Percentiles rank a stretch among this genome's conserved stretches.
phyloP scores from a whole-genome alignment of 2,329 filamentous ascomycete species.

The Cercospora canescens region DNA sequence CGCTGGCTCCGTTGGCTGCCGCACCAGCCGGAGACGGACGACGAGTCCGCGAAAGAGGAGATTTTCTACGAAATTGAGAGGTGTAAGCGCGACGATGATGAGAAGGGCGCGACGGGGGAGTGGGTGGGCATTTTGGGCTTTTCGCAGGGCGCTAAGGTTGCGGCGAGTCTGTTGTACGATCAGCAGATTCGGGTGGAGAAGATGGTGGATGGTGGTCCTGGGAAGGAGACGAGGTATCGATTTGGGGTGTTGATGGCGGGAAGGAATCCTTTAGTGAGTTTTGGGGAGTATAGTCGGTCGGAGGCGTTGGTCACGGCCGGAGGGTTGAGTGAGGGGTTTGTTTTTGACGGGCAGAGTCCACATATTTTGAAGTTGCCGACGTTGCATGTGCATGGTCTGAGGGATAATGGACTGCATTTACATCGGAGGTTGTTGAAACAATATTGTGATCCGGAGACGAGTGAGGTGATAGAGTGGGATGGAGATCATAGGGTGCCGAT shows the following conservation, averaged over 20 bases:
- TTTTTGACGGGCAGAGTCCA: conserved; percentile 44
- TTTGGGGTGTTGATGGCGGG: conserved; percentile 66
- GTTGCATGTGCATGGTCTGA: conserved; percentile 67
- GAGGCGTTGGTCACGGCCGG: conserved; percentile 43
- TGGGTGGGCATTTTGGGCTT: conserved; percentile 55
- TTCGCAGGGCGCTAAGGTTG: conserved; percentile 52
- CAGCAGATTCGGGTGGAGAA: conserved; percentile 59
- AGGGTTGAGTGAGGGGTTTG: conserved; percentile 48
- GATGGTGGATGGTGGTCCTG: conserved; percentile 26
- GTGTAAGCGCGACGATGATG: conserved; percentile 48
- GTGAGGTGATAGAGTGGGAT: conserved; percentile 69
- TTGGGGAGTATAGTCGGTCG: conserved; percentile 44
- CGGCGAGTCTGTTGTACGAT: conserved; percentile 49
- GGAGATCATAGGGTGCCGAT: conserved; percentile 71
- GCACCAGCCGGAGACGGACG: conserved; percentile 56
- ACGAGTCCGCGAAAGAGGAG: conserved; percentile 49
- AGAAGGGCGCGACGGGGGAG: conserved; percentile 43
- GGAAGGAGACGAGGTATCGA: conserved; percentile 48
- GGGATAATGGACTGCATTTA: conserved; percentile 59
- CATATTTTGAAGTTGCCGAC: conserved; percentile 59
- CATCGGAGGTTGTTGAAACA: conserved; percentile 58
- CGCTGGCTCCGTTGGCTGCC: conserved; percentile 65
- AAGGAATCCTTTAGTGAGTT: conserved; percentile 58
- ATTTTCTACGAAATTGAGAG: conserved; percentile 47
- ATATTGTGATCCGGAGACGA: conserved; percentile 59